phyloP scores from a whole-genome alignment of 352 stramenopile species.

The Phytopythium ostracodes region DNA sequence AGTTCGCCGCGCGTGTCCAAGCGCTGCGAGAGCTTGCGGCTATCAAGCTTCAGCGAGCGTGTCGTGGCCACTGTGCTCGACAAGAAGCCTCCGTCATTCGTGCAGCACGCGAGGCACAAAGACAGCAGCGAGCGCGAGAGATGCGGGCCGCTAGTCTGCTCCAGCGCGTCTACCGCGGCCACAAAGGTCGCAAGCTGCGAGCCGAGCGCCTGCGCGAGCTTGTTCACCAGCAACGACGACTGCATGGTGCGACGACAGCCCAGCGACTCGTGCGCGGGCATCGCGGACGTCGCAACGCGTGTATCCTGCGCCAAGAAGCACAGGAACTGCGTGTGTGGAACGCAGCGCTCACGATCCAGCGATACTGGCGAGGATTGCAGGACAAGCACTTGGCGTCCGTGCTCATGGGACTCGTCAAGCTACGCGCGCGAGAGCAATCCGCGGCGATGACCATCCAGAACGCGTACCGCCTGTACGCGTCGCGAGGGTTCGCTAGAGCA shows the following conservation, averaged over 20 bases:
- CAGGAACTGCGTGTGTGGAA: slow-evolving; percentile 35
- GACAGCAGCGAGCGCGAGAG: slow-evolving; percentile 40
- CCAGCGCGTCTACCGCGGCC: slow-evolving; percentile 73
- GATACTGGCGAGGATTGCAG: slow-evolving; percentile 67
- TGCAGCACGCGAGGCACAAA: slow-evolving; percentile 40
- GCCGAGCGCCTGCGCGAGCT: slow-evolving; percentile 45
- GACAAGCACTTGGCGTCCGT: slow-evolving; percentile 75
- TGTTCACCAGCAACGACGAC: slow-evolving; percentile 37
- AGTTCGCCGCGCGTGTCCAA: slow-evolving; percentile 47
- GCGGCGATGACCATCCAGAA: slow-evolving; percentile 58
- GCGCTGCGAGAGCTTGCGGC: slow-evolving; percentile 58
- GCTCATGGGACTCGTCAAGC: slow-evolving; percentile 61
- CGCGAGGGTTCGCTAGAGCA: slow-evolving; percentile 54
- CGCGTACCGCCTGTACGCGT: slow-evolving; percentile 56
- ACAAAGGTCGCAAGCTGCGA: slow-evolving; percentile 45
- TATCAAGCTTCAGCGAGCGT: slow-evolving; percentile 69
- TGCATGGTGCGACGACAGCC: slow-evolving; percentile 50
- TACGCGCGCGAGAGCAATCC: slow-evolving; percentile 50
- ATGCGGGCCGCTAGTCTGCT: slow-evolving; percentile 44
- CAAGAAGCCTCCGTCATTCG: slow-evolving; percentile 41
- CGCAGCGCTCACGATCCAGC: slow-evolving; percentile 68
- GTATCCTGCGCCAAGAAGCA: slow-evolving; percentile 35
- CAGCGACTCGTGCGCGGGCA: slow-evolving; percentile 75
- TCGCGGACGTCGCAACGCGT: slow-evolving; percentile 33
- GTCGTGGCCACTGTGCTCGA: slow-evolving; percentile 56